These are phyloP conservation scores for Termitomyces sp. DNA, from an alignment of 768 basidiomycete genomes.

Conservation along the genomic window DNA sequence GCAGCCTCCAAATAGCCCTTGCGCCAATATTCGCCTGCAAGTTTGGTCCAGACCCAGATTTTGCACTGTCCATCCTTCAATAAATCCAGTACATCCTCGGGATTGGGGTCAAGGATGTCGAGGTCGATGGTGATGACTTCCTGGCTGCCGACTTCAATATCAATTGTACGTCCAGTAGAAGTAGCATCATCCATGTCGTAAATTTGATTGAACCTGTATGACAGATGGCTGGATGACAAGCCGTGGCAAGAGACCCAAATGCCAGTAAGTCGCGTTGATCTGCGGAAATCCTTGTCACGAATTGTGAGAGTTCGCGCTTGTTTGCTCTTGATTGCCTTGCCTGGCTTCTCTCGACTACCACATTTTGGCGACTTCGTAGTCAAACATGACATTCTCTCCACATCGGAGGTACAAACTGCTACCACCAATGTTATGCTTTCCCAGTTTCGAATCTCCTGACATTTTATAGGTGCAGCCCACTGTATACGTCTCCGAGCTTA, in stretches of 20 bases:
- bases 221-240: neutral
- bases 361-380: no score
- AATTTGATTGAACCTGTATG: neutral
- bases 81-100: conserved; percentile 69
- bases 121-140: conserved; percentile 90
- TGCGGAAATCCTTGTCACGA: neutral
- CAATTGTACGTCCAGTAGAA: conserved; percentile 46
- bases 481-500: neutral
- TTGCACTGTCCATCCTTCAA: conserved; percentile 67
- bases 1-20: conserved; percentile 70
- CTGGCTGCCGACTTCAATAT: conserved; percentile 76
- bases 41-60: conserved; percentile 72
- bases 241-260: neutral
- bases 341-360: neutral
- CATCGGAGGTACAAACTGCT: no score
- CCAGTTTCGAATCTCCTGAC: neutral
- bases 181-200: conserved; percentile 28
- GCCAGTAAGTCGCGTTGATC: conserved; percentile 1
- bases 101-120: conserved; percentile 75
- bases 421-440: no score
- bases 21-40: conserved; percentile 88
- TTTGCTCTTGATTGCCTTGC: conserved; percentile 11
- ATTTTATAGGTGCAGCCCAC: neutral
- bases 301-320: conserved; percentile 3
- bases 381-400: no score